Percentiles rank a stretch among this genome's conserved stretches.
Conservation (phyloP, 2,329 filamentous ascomycete genomes). For the Exophiala sideris region DNA sequence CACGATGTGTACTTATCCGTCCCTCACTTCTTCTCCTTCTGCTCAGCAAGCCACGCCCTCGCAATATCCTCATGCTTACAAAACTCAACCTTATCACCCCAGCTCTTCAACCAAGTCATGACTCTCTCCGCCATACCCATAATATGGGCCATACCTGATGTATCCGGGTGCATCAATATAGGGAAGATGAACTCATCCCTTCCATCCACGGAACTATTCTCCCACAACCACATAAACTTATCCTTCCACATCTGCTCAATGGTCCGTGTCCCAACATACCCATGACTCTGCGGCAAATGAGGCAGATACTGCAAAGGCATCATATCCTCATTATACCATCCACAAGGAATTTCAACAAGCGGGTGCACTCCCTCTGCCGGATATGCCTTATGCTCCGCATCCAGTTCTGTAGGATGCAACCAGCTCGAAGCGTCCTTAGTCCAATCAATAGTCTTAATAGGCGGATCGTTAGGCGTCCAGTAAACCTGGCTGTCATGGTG, state of each 20-base stretch:
- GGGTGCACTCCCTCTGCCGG: conserved; percentile 27
- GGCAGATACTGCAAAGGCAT: conserved; percentile 49
- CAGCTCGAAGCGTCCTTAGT: conserved; percentile 39
- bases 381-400: conserved; percentile 20
- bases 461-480: conserved; percentile 37
- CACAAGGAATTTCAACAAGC: conserved; percentile 49
- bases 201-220: conserved; percentile 29
- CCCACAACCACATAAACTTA: conserved; percentile 44
- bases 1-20: too few species aligned
- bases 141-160: conserved; percentile 59
- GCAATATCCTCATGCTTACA: too few species aligned
- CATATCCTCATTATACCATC: conserved; percentile 54
- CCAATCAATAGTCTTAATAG: conserved; percentile 40
- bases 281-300: conserved; percentile 44
- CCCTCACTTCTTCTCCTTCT: too few species aligned
- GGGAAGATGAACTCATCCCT: conserved; percentile 45
- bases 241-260: conserved; percentile 54
- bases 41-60: too few species aligned
- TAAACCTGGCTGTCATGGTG: conserved; percentile 43
- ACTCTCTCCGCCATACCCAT: conserved; percentile 31
- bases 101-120: background rate
- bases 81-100: too few species aligned
- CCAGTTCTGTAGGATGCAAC: conserved; percentile 40
- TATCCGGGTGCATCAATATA: conserved; percentile 56
- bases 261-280: conserved; percentile 47